Evolutionary conservation across 2,329 filamentous ascomycete genomes (phyloP).

Genomic region (Paecilomyces formosus): DNA sequence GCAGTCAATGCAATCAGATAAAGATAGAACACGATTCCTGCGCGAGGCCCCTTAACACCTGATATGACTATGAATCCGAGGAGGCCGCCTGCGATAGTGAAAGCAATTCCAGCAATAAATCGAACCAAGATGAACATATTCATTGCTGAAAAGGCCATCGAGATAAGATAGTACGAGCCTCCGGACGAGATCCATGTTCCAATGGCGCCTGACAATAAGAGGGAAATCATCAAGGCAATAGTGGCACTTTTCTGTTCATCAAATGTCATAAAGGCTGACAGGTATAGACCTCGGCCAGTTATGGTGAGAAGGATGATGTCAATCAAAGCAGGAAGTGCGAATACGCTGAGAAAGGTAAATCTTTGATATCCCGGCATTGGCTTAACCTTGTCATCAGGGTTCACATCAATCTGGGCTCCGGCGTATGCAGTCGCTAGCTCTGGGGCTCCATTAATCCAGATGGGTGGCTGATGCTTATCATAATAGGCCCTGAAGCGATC

Average conservation of each 20-base stretch:
- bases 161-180: constrained; percentile 55
- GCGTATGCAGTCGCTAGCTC: constrained; percentile 46
- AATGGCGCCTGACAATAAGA: constrained; percentile 53
- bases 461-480: constrained; percentile 40
- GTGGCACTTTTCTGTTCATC: constrained; percentile 47
- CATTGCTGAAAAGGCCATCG: constrained; percentile 48
- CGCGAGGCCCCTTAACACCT: constrained; percentile 34
- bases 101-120: constrained; percentile 44
- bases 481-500: constrained; percentile 38
- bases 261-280: constrained; percentile 49
- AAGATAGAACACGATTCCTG: constrained; percentile 52
- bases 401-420: constrained; percentile 46
- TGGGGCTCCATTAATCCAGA: constrained; percentile 44
- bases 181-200: constrained; percentile 58
- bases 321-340: constrained; percentile 55
- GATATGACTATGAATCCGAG: constrained; percentile 47
- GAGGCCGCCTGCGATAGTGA: constrained; percentile 46
- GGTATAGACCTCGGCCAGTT: constrained; percentile 53
- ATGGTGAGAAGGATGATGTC: constrained; percentile 55
- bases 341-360: constrained; percentile 54
- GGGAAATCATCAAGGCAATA: constrained; percentile 50
- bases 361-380: constrained; percentile 41
- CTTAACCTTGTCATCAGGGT: constrained; percentile 38
- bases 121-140: constrained; percentile 50
- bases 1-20: constrained; percentile 52